A percentile compares a stretch with the other conserved stretches of the same genome.
phyloP scores from a whole-genome alignment of 306 rosid species.

The Fragaria iinumae region DNA sequence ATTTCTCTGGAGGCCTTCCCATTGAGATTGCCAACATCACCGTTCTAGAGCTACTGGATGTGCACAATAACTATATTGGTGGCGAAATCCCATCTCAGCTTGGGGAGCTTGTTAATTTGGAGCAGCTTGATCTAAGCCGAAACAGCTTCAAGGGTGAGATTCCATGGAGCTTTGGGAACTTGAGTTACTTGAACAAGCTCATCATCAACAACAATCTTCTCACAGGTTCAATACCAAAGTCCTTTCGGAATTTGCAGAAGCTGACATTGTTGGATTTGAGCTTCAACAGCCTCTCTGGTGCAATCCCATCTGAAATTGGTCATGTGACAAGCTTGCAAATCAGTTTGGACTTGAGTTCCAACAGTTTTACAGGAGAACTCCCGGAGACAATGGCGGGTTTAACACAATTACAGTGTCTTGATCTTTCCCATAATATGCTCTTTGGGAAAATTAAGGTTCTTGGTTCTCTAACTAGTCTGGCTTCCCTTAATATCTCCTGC shows the following conservation, averaged over 20 bases:
- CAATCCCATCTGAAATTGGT: conserved; percentile 73
- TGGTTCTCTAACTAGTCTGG: conserved; percentile 73
- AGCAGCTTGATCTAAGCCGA: conserved; percentile 90
- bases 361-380: conserved; percentile 68
- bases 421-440: conserved; percentile 78
- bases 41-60: conserved; percentile 86
- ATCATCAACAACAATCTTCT: conserved; percentile 76
- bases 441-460: conserved; percentile 68
- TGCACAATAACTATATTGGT: conserved; percentile 69
- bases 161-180: conserved; percentile 84
- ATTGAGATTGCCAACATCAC: conserved; percentile 79
- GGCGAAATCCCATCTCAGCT: conserved; percentile 73
- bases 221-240: conserved; percentile 72
- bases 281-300: conserved; percentile 74
- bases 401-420: conserved; percentile 82
- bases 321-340: conserved; percentile 81
- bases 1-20: conserved; percentile 76
- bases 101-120: conserved; percentile 81
- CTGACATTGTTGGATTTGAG: conserved; percentile 86
- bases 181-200: conserved; percentile 88
- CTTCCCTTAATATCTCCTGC: conserved; percentile 74
- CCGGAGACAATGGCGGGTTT: conserved; percentile 65
- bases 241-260: conserved; percentile 66
- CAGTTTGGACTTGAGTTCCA: conserved; percentile 82
- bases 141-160: conserved; percentile 80